Base-by-base conservation (phyloP, 2,329 filamentous ascomycete species). In the Alternaria dauci region DNA sequence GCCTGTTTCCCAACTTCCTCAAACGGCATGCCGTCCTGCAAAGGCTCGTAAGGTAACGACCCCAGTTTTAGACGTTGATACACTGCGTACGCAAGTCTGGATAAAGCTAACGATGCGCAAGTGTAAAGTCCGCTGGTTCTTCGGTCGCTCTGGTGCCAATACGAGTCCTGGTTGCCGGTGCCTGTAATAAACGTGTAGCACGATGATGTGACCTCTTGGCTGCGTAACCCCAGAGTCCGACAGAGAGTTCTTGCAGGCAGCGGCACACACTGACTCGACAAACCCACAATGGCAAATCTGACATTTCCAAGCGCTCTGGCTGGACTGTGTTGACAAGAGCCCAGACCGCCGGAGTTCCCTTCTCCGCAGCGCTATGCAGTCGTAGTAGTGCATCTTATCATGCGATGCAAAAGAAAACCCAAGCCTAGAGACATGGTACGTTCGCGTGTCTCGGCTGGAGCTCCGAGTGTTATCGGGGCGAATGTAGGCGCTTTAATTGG, bases 221-320 rank as follows among this genome's bases (percentile, higher is more conserved):
- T 0, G 91, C 91, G 32, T 88, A 0, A 14, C 91, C 92, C 0
- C 90, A 92, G 0, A 95, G 71, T 0, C 91, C 89, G 20, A 0
- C 91, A 92, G 0, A 93, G 73, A 95, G 94, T 2, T 96, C 90
- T 72, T 95, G 91, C 95, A 95, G 90, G 93, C 94, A 56, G 95
- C 87, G 0, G 90, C 82, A 41, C 95, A 76, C 0, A 86, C 92
- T 2, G 89, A 91, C 0, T 92, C 92, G 76, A 95, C 95, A 0
- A 92, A 91, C 0, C 92, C 92, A 2, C 91, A 90, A 95, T 93
- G 0, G 92, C 91, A 20, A 94, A 79, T 92, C 95, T 94, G 4
- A 94, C 90, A 47, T 70, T 65, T 34, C 87, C 86, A 9, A 95
- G 79, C 0, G 92, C 92, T 20, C 83, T 84, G 1, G 83, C 85